Conservation (phyloP, 139 green algal species). For the Deuterostichococcus epilithicus region DNA sequence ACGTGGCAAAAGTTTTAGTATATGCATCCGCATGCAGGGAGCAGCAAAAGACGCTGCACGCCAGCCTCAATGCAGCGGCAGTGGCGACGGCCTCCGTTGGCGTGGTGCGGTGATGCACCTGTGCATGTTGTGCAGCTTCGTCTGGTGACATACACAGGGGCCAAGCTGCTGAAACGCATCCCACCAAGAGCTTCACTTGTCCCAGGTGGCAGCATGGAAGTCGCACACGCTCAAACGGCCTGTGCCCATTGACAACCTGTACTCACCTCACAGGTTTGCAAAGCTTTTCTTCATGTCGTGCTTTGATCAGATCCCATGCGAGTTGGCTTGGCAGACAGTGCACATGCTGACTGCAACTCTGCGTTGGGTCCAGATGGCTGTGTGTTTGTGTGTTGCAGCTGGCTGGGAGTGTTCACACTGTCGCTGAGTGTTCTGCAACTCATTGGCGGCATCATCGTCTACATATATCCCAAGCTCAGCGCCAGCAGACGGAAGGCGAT, state of each 20-base stretch:
- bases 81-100: constrained; percentile 17
- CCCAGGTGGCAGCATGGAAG: constrained; percentile 44
- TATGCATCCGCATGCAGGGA: constrained; percentile 14
- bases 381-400: background rate
- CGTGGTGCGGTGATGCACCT: no score
- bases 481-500: background rate
- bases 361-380: no score
- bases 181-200: no score
- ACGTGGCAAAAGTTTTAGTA: background rate
- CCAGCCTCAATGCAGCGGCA: constrained; percentile 28
- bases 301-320: no score
- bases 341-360: constrained; percentile 21
- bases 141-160: no score
- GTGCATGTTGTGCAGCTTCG: no score
- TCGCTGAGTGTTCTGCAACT: constrained; percentile 18
- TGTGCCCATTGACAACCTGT: constrained; percentile 49
- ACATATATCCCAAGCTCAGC: constrained; percentile 25
- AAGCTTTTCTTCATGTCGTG: constrained; percentile 28
- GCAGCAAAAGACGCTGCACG: constrained; percentile 49
- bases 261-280: constrained; percentile 44
- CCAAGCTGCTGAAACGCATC: no score
- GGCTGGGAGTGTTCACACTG: background rate
- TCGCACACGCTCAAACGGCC: constrained; percentile 59
- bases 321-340: no score
- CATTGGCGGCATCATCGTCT: constrained; percentile 1